Conservation (phyloP, 2,329 filamentous ascomycete species). For the Diplodia intermedia region DNA sequence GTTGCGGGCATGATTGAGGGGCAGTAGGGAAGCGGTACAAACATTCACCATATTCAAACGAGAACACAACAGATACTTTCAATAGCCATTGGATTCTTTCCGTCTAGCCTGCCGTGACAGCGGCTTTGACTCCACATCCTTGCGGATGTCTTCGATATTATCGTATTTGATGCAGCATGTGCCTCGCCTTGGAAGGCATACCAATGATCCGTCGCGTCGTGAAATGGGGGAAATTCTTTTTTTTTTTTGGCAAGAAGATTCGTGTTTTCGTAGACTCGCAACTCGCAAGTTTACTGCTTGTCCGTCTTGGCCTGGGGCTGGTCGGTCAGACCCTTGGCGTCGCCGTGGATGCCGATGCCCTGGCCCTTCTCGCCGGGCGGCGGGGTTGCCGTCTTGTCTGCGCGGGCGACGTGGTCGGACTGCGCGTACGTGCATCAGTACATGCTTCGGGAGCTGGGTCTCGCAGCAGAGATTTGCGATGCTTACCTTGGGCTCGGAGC, state of each 20-base stretch:
- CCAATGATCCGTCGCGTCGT: background rate
- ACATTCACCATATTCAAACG: background rate
- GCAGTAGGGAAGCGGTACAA: background rate
- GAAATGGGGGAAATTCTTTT: background rate
- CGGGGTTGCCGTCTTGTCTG: slow-evolving; percentile 31
- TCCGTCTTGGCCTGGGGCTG: background rate
- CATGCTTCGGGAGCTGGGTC: background rate
- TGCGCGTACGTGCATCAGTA: background rate
- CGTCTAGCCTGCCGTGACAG: background rate
- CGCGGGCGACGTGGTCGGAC: slow-evolving; percentile 26
- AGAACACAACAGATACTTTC: background rate
- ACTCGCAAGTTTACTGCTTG: background rate
- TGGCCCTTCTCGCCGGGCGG: slow-evolving; percentile 23
- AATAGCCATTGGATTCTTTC: background rate
- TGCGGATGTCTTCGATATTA: background rate
- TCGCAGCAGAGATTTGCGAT: background rate
- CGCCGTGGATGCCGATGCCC: slow-evolving; percentile 7
- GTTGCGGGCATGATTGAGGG: slow-evolving; percentile 58
- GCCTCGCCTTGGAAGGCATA: background rate
- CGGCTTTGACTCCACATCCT: background rate
- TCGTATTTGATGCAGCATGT: background rate
- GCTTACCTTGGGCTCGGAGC: slow-evolving; percentile 33
- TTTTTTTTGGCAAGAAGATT: background rate
- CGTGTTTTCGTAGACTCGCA: background rate
- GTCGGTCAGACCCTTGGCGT: background rate